Evolutionary conservation across 1,284 basidiomycete genomes (phyloP), one percentile per base, ranked within the genome.

Genomic region (Cutaneotrichosporon sp.): DNA sequence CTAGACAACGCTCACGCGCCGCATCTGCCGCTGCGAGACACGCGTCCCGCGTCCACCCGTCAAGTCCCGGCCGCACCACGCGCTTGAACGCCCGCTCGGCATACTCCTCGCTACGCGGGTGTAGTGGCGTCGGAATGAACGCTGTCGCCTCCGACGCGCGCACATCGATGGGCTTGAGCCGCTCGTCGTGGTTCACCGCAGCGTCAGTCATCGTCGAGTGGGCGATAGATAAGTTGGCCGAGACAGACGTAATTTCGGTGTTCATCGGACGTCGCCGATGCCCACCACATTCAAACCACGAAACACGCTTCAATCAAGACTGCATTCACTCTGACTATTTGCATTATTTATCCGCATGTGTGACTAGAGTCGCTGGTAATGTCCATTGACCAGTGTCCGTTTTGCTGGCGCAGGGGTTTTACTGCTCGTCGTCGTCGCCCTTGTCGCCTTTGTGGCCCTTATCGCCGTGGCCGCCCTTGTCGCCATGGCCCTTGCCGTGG

Each of bases 71-170:
- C 2, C 66, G 46, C 3, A 74, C 26, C 17, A 73, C 55, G 9
- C 50, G 58, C 9, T 49, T 51, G 51, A 75, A 75, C 26, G 55
- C 37, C 21, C 47, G 41, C 17, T 58, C 60, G 5, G 73, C 73
- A 18, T 68, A 62, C n/a, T 46, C 55, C 47, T 70, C 66, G 1
- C 68, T 65, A 14, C 47, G 44, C 7, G 62, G 62, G 36, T 73
- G 70, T 23, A 70, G 59, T 4, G 66, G 65, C 10, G 65, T 64
- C 22, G 65, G 63, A 20, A 73, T 45, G 49, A 58, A 69, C n/a
- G 70, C 47, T 3, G 66, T 69, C 26, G 69, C 68, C 15, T 68
- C 52, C 12, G 51, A 18, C 4, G 49, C 39, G 2, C 26, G 33
- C n/a, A 49, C 47, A 15, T 49, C 47, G 26, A 49, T 22, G 4